Evolutionary conservation across 2,329 filamentous ascomycete species (phyloP).

Genomic region (Aspergillus fijiensis): DNA sequence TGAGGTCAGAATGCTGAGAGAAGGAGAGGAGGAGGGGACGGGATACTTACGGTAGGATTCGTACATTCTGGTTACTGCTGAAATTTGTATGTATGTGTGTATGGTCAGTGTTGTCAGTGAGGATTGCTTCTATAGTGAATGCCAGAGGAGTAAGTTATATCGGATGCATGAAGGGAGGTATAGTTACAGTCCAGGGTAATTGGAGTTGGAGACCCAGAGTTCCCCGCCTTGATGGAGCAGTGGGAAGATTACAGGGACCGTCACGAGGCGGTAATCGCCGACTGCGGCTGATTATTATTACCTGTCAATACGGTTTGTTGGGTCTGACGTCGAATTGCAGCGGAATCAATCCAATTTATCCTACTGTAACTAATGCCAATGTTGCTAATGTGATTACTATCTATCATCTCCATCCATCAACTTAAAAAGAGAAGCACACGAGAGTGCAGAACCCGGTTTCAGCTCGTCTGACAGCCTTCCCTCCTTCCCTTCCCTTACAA

Average conservation of each 20-base stretch:
- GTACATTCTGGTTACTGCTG: slow-evolving; percentile 36
- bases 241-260: slow-evolving; percentile 4
- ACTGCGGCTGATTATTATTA: slow-evolving; percentile 1
- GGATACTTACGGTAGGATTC: slow-evolving; percentile 44
- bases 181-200: neutral
- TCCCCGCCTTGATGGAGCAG: neutral
- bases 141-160: neutral
- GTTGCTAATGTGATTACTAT: neutral
- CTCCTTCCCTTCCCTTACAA: no score
- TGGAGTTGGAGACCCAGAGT: neutral
- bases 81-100: neutral
- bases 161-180: neutral
- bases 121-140: no score
- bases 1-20: slow-evolving; percentile 4
- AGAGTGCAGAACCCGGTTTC: neutral
- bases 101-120: neutral
- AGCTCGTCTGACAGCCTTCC: neutral
- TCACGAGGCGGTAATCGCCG: neutral
- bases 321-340: slow-evolving; percentile 5
- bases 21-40: neutral
- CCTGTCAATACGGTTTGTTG: slow-evolving; percentile 1
- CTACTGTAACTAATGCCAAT: neutral
- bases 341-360: neutral
- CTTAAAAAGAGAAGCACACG: neutral
- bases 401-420: neutral